Evolutionary conservation across 768 basidiomycete species (phyloP).

Genomic region (Termitomyces sp.): DNA sequence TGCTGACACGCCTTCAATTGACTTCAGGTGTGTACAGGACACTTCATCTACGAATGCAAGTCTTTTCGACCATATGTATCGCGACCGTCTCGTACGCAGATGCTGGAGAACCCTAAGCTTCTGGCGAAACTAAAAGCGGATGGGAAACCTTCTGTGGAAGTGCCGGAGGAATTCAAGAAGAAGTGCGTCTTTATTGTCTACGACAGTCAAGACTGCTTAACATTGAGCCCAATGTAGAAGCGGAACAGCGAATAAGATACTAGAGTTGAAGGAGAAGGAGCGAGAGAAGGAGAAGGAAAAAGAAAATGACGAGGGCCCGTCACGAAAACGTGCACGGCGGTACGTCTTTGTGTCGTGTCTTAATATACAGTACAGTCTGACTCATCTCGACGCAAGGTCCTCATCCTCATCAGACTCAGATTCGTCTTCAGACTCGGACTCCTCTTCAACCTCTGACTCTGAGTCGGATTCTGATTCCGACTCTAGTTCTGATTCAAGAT

Average conservation of each 20-base stretch:
- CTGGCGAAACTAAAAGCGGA: conserved; percentile 63
- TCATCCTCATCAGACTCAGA: conserved; percentile 5
- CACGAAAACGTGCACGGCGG: conserved; percentile 34
- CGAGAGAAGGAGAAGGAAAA: conserved; percentile 37
- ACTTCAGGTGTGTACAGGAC: conserved; percentile 40
- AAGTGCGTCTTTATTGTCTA: conserved; percentile 42
- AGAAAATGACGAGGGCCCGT: conserved; percentile 30
- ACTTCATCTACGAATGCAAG: conserved; percentile 92
- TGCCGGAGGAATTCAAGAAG: conserved; percentile 87
- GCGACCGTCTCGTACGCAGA: conserved; percentile 84
- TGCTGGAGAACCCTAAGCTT: conserved; percentile 71
- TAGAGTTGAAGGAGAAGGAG: conserved; percentile 80
- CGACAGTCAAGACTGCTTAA: neutral
- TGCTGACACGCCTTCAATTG: neutral
- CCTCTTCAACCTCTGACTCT: conserved; percentile 19
- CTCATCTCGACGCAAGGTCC: conserved; percentile 3
- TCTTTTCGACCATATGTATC: conserved; percentile 73
- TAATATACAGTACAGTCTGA: neutral
- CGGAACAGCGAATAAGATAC: conserved; percentile 81
- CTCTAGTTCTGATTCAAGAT: conserved; percentile 2
- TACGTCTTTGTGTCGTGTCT: conserved; percentile 13
- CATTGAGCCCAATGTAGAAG: conserved; percentile 31
- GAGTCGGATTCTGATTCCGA: neutral
- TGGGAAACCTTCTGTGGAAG: conserved; percentile 73
- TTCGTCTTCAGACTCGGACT: conserved; percentile 3